phyloP scores from a whole-genome alignment of 352 stramenopile genomes.

The Phytophthora multivora region DNA sequence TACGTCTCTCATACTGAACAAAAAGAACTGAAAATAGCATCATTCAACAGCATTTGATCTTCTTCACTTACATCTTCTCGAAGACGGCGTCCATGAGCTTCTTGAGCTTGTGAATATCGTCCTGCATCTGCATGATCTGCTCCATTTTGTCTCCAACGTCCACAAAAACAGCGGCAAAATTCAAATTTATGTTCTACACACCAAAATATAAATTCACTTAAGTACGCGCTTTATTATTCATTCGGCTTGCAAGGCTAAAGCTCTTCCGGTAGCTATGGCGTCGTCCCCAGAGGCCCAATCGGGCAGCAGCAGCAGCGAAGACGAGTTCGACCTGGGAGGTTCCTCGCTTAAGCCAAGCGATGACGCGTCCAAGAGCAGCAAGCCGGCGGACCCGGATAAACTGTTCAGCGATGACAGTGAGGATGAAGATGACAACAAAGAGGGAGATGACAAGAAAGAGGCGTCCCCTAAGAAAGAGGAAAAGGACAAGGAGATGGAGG shows the following conservation, averaged over 20 bases:
- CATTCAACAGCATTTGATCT: not conserved
- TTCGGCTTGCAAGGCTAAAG: too few species aligned
- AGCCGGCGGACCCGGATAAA: constrained; percentile 43
- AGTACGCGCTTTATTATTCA: too few species aligned
- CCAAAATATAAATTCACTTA: not conserved
- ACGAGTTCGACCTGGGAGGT: constrained; percentile 74
- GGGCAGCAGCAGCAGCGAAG: constrained; percentile 73
- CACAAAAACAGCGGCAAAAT: not conserved
- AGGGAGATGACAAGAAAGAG: constrained; percentile 26
- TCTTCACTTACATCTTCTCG: constrained; percentile 72
- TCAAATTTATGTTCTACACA: not conserved
- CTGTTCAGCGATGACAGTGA: constrained; percentile 81
- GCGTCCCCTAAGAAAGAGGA: constrained; percentile 41
- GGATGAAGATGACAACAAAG: constrained; percentile 33
- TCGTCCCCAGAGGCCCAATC: constrained; percentile 63
- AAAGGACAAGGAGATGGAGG: constrained; percentile 87
- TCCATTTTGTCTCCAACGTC: constrained; percentile 53
- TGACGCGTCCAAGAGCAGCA: constrained; percentile 5
- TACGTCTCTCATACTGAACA: not conserved
- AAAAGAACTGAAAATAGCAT: not conserved
- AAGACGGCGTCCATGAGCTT: constrained; percentile 91
- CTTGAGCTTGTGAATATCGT: constrained; percentile 92
- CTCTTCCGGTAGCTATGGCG: constrained; percentile 31
- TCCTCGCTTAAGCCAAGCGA: constrained; percentile 29
- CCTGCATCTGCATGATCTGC: constrained; percentile 91